Percentiles rank a stretch among this genome's conserved stretches.
These are phyloP conservation scores for Aristolochia californica DNA, from an alignment of 164 flowering plant genomes.

Conservation along the genomic window DNA sequence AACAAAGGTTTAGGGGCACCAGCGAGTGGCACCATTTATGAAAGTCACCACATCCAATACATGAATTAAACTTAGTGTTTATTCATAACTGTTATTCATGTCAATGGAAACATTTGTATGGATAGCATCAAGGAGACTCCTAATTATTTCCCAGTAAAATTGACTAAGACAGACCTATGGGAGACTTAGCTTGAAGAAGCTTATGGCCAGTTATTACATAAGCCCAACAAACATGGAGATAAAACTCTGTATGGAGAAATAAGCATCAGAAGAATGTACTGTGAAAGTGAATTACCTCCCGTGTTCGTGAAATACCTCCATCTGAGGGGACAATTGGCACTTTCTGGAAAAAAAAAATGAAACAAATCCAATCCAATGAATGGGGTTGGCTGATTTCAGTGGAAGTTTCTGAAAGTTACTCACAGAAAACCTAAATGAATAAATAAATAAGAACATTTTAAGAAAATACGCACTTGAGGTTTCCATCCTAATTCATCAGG, in stretches of 20 bases:
- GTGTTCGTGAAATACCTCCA: constrained; percentile 55
- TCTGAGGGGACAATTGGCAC: constrained; percentile 71
- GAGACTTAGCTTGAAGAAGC: not conserved
- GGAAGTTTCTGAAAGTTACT: not conserved
- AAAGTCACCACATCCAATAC: too few relatives aligned
- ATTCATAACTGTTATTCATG: too few relatives aligned
- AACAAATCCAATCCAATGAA: not conserved
- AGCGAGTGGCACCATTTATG: too few relatives aligned
- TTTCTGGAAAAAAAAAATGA: constrained; percentile 40
- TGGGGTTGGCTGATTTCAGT: not conserved
- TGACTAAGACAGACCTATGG: too few relatives aligned
- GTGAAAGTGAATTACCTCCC: constrained; percentile 40
- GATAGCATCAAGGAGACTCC: too few relatives aligned
- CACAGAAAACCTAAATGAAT: not conserved
- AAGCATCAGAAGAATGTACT: not conserved
- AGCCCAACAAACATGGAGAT: not conserved
- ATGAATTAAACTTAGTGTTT: too few relatives aligned
- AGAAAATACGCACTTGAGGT: constrained; percentile 69
- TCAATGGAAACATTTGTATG: too few relatives aligned
- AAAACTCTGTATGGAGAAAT: not conserved
- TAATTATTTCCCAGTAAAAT: too few relatives aligned
- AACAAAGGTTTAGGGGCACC: too few relatives aligned
- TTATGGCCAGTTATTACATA: not conserved
- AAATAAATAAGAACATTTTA: not conserved
- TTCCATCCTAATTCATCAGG: constrained; percentile 98